Base-by-base conservation (phyloP, 2,329 filamentous ascomycete genomes). In the Neoscytalidium dimidiatum region DNA sequence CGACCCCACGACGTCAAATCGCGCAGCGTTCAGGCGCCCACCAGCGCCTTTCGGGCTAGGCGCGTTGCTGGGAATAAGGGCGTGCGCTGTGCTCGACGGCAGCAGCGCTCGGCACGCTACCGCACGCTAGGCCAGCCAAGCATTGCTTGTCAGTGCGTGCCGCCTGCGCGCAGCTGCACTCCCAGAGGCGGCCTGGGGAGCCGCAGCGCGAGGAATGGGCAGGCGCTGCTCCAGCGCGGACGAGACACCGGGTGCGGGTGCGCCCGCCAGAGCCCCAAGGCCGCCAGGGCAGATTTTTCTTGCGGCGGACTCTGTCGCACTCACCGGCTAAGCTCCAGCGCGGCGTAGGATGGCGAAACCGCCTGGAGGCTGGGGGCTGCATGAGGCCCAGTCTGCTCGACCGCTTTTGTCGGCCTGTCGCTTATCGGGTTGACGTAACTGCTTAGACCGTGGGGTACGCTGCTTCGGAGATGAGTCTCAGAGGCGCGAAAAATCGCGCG, bases 401-500 rank as follows among this genome's bases (percentile, higher is more conserved):
- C 56, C 56, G 56, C 56, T 62, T 62, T 51, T 62, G 60, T 63
- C 61, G 49, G 62, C 38, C n/a, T 38, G 38, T 64, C 49, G 62
- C 41, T 57, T 46, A 63, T 53, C 35, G 62, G 62, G 49, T 62
- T 62, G 58, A 62, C 58, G 58, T 62, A 62, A 62, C 58, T 60
- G 41, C 41, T 46, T 35, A 60, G 56, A 60, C 56, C 56, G 56
- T 60, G 56, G 56, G 56, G 56, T 60, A 46, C 28, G 56, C 48
- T 53, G 56, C 48, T 53, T 52, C 61, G 48, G 38, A 53, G 35
- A 63, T 62, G 48, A 52, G 49, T 52, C 61, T 52, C 48, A 52
- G 58, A 14, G 43, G 61, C 41, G 26, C 41, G 31, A 64, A 64
- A 64, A 64, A 64, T 64, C 62, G 52, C 62, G 62, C 62, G 62